phyloP scores from a whole-genome alignment of 345 rosid genomes.

The Citrus maxima region DNA sequence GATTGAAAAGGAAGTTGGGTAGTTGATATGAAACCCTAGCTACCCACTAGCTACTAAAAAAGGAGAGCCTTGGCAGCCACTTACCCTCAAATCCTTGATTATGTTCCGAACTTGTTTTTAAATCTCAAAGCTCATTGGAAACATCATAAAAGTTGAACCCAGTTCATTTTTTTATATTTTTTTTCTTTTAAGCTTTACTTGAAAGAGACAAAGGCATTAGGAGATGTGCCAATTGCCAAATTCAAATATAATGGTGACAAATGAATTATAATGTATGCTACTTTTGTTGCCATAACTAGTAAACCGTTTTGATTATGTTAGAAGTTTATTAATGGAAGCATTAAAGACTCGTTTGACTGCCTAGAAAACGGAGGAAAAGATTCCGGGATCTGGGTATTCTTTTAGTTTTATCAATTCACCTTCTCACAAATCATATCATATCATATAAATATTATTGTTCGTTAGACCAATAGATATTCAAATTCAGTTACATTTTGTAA shows the following conservation, averaged over 20 bases:
- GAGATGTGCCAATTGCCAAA: background rate
- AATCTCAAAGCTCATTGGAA: background rate
- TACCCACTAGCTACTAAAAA: background rate
- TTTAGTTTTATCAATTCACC: background rate
- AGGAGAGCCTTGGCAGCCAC: background rate
- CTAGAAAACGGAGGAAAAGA: conserved; percentile 3
- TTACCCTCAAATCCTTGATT: background rate
- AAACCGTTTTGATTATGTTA: background rate
- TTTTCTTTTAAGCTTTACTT: background rate
- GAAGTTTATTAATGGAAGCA: background rate
- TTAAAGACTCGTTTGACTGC: background rate
- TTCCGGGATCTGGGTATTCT: background rate
- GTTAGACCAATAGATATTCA: background rate
- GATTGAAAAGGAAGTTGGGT: background rate
- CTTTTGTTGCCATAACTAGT: background rate
- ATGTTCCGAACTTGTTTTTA: background rate
- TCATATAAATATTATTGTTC: background rate
- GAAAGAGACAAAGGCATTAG: background rate
- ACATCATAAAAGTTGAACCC: background rate
- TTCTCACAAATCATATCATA: background rate
- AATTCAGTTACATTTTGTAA: background rate
- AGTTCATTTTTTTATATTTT: background rate
- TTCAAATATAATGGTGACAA: background rate
- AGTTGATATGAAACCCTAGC: background rate
- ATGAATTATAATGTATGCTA: background rate